Percentiles rank a stretch among this genome's conserved stretches.
phyloP scores from a whole-genome alignment of 352 stramenopile species.

The Phytophthora meadii region DNA sequence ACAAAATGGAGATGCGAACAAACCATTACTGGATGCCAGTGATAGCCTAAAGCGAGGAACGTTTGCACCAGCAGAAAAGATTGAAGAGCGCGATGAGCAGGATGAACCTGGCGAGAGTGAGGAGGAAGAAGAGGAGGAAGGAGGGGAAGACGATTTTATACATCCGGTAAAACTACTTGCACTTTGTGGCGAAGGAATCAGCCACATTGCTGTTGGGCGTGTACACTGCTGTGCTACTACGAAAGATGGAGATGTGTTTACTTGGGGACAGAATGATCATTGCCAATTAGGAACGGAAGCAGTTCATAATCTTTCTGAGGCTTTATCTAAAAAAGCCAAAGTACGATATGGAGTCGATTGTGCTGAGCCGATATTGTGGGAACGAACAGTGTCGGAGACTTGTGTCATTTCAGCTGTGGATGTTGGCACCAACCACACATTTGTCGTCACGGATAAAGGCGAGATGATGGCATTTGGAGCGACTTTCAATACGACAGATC shows the following conservation, averaged over 20 bases:
- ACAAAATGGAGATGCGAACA: slow-evolving; percentile 4
- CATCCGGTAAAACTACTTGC: slow-evolving; percentile 68
- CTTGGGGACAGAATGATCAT: slow-evolving; percentile 87
- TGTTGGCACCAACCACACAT: slow-evolving; percentile 79
- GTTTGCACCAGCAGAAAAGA: slow-evolving; percentile 8
- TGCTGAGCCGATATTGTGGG: slow-evolving; percentile 70
- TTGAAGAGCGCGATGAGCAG: slow-evolving; percentile 25
- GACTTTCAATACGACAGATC: slow-evolving; percentile 66
- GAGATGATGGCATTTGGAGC: slow-evolving; percentile 74
- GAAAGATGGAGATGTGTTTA: slow-evolving; percentile 85
- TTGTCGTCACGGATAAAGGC: slow-evolving; percentile 58
- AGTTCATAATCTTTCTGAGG: slow-evolving; percentile 61
- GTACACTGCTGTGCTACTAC: slow-evolving; percentile 79
- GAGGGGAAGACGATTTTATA: slow-evolving; percentile 72
- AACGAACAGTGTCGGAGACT: slow-evolving; percentile 63
- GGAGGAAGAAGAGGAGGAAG: slow-evolving; percentile 33
- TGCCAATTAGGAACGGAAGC: slow-evolving; percentile 78
- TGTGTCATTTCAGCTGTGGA: slow-evolving; percentile 64
- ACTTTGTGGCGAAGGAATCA: slow-evolving; percentile 76
- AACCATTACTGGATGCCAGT: slow-evolving; percentile 1
- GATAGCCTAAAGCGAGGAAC: slow-evolving; percentile 10
- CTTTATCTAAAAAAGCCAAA: slow-evolving; percentile 59
- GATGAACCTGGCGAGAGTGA: slow-evolving; percentile 28
- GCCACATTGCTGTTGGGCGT: slow-evolving; percentile 74
- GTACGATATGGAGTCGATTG: slow-evolving; percentile 69